Evolutionary conservation across 345 rosid genomes (phyloP).

Genomic region (Psidium guajava): DNA sequence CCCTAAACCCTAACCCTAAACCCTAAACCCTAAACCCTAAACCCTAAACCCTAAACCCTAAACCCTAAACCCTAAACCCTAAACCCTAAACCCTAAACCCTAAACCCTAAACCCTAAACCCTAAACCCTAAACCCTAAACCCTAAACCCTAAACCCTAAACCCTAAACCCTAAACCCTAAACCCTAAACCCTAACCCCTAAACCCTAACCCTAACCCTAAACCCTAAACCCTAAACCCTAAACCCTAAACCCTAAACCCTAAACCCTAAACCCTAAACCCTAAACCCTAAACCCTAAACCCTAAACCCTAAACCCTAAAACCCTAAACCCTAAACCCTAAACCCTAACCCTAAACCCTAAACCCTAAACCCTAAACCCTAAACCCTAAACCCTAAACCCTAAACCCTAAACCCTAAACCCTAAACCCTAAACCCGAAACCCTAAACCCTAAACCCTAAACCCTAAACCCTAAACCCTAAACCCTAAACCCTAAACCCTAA

Average conservation of each 20-base stretch:
- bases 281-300: background rate
- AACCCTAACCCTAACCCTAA: background rate
- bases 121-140: conserved; percentile 8
- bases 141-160: conserved; percentile 1
- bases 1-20: conserved; percentile 2
- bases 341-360: background rate
- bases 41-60: background rate
- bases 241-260: conserved; percentile 3
- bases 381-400: conserved; percentile 1
- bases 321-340: background rate
- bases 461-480: too few relatives aligned
- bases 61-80: background rate
- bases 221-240: conserved; percentile 4
- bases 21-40: background rate
- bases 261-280: conserved; percentile 3
- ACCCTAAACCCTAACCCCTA: background rate
- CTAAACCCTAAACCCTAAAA: background rate
- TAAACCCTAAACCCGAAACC: background rate
- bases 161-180: conserved; percentile 1
- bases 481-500: too few relatives aligned
- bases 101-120: background rate
- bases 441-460: too few relatives aligned
- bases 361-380: conserved; percentile 1
- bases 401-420: too few relatives aligned
- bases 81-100: background rate